These are phyloP conservation scores for Leishmania martiniquensis DNA, from an alignment of 208 protist species.

Conservation along the genomic window DNA sequence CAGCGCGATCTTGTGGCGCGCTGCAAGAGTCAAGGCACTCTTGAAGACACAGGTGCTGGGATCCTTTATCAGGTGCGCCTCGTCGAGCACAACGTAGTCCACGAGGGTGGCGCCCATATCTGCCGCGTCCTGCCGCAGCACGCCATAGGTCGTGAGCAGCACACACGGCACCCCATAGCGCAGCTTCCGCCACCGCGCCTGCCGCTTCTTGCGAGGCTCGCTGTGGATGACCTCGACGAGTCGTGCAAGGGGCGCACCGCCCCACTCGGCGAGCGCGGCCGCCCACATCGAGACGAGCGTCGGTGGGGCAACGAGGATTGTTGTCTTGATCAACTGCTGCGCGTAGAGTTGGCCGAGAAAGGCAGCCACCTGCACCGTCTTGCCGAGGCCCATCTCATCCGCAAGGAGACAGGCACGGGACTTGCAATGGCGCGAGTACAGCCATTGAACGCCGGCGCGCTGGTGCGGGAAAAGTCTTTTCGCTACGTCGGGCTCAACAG, in stretches of 20 bases:
- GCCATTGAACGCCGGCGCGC: constrained; percentile 93
- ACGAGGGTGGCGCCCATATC: constrained; percentile 56
- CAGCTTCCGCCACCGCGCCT: constrained; percentile 59
- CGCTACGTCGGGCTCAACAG: constrained; percentile 35
- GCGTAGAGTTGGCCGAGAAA: constrained; percentile 92
- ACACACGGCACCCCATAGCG: constrained; percentile 54
- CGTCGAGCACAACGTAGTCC: constrained; percentile 87
- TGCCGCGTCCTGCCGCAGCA: constrained; percentile 71
- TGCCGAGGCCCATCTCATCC: constrained; percentile 98
- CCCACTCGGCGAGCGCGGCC: constrained; percentile 86
- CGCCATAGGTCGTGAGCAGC: constrained; percentile 84
- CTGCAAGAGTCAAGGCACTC: constrained; percentile 57
- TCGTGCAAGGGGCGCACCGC: background rate
- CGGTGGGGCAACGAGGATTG: constrained; percentile 93
- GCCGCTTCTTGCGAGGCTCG: constrained; percentile 49
- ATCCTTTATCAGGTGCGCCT: constrained; percentile 87
- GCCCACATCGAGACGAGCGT: constrained; percentile 94
- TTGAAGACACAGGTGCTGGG: constrained; percentile 57
- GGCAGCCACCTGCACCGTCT: constrained; percentile 96
- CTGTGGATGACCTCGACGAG: constrained; percentile 66
- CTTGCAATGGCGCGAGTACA: constrained; percentile 95
- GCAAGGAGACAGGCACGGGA: constrained; percentile 95
- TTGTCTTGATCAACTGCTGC: constrained; percentile 80
- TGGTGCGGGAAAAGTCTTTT: constrained; percentile 94
- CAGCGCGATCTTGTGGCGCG: constrained; percentile 80